Base-by-base conservation (phyloP, 1,284 basidiomycete species). In the Cryptococcus sp. region DNA sequence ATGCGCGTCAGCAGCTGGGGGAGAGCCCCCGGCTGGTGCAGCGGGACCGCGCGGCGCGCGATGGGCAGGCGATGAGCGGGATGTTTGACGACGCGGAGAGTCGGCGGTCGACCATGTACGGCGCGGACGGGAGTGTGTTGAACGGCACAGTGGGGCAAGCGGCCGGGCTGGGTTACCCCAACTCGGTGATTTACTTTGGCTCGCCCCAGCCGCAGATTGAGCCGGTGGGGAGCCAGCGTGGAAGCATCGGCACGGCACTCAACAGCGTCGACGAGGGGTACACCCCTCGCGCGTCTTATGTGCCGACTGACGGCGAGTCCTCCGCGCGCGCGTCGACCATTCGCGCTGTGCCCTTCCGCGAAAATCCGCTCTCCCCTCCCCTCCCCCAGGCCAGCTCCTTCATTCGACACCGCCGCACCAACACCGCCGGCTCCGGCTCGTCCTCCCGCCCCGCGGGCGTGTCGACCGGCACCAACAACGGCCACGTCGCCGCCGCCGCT, bases 301-400 rank as follows among this genome's bases (percentile, higher is more conserved):
- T 53, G 15, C 35, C 24, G 24, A 48, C 40, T 43, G 53, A 49
- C 23, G 56, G 37, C 9, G 55, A 60, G 15, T 50, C 33, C 36
- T 53, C 53, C 8, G 50, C 49, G 3, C 52, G 68, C 54, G 36
- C 57, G 50, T 67, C 68, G 33, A 67, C 72, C 11, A 74, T 76
- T 50, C 64, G 65, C 40, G 63, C 65, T 21, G 63, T 74, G 7
- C 66, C 68, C 6, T 28, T 57, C 7, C 51, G 57, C 23, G 63
- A 70, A 2, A 60, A 60, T 33, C 64, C 68, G n/a, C 48, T 73
- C 46, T 76, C 73, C 11, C 73, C 73, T 16, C 67, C 72, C 52
- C 47, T 76, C 18, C 73, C 73, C 9, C 68, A 68, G 48, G 66
- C 74, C 16, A 69, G 73, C 44, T 67, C 64, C 12, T 67, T 75